Evolutionary conservation across 495 filamentous ascomycete species (phyloP), one percentile per base, ranked within the genome.

Genomic region (Annulohypoxylon moriforme): DNA sequence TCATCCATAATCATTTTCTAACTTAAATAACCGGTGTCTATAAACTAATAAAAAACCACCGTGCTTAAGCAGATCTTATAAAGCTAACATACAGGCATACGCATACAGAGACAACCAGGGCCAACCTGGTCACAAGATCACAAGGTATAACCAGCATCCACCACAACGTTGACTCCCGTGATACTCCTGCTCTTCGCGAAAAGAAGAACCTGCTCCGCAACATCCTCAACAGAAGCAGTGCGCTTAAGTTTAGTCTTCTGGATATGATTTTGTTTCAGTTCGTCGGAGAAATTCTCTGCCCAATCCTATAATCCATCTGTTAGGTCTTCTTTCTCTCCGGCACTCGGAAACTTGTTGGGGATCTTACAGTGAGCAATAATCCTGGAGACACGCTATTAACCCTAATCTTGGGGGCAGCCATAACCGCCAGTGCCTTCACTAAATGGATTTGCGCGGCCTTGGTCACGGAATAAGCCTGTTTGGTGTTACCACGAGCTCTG

Each of bases 361-460:
- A 27, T 68, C 79, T 59, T 72, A 84, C 82, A 40, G 85, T 87
- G 24, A 86, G 72, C 64, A 87, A 69, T 27, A 89, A 40, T 1
- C 86, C 86, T 0, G 86, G 86, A 13, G 83, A 83, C 1, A 88
- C 83, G 52, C 76, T 81, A 64, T 88, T 89, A 11, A 87, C 86
- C 36, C 86, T 72, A 5, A 89, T 83, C 63, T 81, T 83, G 16
- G 86, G 85, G 4, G 81, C 80, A 0, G 83, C 80, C 60, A 86
- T 85, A 6, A 81, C 71, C 2, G 86, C 85, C 33, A 88, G 69
- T 16, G 77, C 78, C 69, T 88, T 88, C 34, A 78, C 75, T 0
- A 89, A 74, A 72, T 89, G 87, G 11, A 89, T 84, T 56, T 87
- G 85, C 6, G 86, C 87, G 1, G 86, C 86, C 58, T 88, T 89